Percentiles rank a stretch among this genome's conserved stretches.
phyloP scores from a whole-genome alignment of 768 basidiomycete genomes.

The Tephrocybe sp. region DNA sequence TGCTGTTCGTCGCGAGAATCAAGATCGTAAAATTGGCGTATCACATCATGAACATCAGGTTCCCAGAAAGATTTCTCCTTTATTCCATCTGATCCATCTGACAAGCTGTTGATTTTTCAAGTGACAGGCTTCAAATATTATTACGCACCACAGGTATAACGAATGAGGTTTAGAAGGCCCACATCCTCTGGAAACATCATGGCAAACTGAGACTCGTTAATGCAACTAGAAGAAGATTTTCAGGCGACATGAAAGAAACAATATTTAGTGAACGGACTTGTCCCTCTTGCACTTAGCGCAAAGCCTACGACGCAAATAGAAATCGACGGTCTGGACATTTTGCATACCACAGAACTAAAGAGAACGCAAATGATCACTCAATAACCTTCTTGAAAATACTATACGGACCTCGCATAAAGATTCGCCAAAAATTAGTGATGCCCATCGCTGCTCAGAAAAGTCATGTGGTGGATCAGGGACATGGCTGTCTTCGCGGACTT shows the following conservation, averaged over 20 bases:
- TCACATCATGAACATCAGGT: conserved; percentile 27
- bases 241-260: neutral
- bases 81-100: conserved; percentile 23
- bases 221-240: conserved; percentile 20
- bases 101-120: conserved; percentile 27
- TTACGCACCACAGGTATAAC: conserved; percentile 29
- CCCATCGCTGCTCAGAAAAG: conserved; percentile 28
- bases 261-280: conserved; percentile 20
- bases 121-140: neutral
- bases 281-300: conserved; percentile 27
- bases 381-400: neutral
- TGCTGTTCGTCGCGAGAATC: conserved; percentile 23
- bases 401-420: conserved; percentile 22
- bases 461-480: conserved; percentile 23
- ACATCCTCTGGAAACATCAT: conserved; percentile 25
- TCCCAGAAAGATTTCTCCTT: conserved; percentile 33
- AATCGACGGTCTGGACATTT: conserved; percentile 23
- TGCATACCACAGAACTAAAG: conserved; percentile 19
- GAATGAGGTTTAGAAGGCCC: conserved; percentile 26
- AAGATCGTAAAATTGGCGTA: conserved; percentile 11
- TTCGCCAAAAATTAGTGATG: conserved; percentile 23
- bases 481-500: conserved; percentile 12
- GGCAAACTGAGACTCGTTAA: conserved; percentile 22
- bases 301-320: conserved; percentile 23
- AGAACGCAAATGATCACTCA: neutral